Evolutionary conservation across 176 grass and related monocot genomes (phyloP).

Genomic region (Triticum monococcum): DNA sequence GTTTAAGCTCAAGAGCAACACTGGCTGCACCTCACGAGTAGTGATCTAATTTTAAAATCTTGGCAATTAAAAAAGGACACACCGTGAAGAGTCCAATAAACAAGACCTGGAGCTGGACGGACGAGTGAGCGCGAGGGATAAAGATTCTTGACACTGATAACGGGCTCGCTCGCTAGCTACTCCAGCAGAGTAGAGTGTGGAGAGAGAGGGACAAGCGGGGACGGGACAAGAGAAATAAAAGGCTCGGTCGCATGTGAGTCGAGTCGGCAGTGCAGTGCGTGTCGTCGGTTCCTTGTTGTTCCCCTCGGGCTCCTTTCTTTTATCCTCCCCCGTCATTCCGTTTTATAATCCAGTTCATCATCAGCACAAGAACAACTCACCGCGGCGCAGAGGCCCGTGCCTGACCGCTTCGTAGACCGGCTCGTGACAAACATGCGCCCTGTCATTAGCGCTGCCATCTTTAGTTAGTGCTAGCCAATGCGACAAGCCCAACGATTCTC

Average conservation of each 20-base stretch:
- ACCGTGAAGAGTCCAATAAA: too few relatives aligned
- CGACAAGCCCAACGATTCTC: slow-evolving; percentile 26
- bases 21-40: too few relatives aligned
- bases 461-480: too few relatives aligned
- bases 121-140: background rate
- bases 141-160: slow-evolving; percentile 3
- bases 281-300: background rate
- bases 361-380: background rate
- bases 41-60: too few relatives aligned
- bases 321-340: slow-evolving; percentile 28
- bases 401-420: background rate
- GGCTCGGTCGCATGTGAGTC: slow-evolving; percentile 39
- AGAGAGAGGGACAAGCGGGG: slow-evolving; percentile 27
- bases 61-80: too few relatives aligned
- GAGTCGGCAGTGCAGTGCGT: slow-evolving; percentile 21
- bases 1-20: too few relatives aligned
- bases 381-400: background rate
- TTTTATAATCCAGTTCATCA: background rate
- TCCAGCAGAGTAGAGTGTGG: background rate
- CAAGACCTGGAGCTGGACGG: too few relatives aligned
- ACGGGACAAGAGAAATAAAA: slow-evolving; percentile 42
- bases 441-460: slow-evolving; percentile 18
- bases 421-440: slow-evolving; percentile 39
- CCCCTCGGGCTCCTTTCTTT: background rate
- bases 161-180: background rate